Evolutionary conservation across 148 eudicot genomes (phyloP).

Genomic region (Suaeda aralocaspica): DNA sequence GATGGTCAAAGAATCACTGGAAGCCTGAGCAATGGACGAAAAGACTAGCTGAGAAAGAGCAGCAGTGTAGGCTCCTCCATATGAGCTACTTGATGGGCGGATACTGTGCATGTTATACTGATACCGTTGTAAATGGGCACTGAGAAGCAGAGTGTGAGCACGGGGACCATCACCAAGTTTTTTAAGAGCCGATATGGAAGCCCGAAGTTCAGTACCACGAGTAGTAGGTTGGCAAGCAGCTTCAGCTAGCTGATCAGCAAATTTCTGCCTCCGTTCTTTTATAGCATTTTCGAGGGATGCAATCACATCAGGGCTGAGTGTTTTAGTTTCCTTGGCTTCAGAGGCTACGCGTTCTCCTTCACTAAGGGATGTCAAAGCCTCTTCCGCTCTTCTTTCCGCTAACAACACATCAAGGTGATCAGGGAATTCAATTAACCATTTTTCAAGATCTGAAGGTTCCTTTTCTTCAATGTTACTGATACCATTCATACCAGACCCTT

Average conservation of each 20-base stretch:
- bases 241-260: constrained; percentile 97
- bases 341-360: constrained; percentile 74
- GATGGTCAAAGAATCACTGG: constrained; percentile 73
- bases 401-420: constrained; percentile 89
- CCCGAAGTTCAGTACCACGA: constrained; percentile 89
- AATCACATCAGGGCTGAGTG: constrained; percentile 47
- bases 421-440: constrained; percentile 78
- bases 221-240: constrained; percentile 95
- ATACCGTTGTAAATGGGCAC: constrained; percentile 85
- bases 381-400: constrained; percentile 93
- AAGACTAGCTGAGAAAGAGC: constrained; percentile 94
- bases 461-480: constrained; percentile 38
- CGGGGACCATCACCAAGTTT: constrained; percentile 97
- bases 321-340: constrained; percentile 74
- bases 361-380: constrained; percentile 74
- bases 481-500: constrained; percentile 42
- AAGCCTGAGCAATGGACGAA: constrained; percentile 90
- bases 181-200: constrained; percentile 80
- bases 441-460: constrained; percentile 76
- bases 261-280: constrained; percentile 66
- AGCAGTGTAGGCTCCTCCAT: constrained; percentile 99
- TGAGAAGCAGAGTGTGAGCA: constrained; percentile 83
- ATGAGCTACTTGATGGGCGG: constrained; percentile 96
- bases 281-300: constrained; percentile 59
- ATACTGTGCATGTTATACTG: constrained; percentile 86